Evolutionary conservation across 2,329 filamentous ascomycete species (phyloP).

Genomic region (Colletotrichum simmondsii): DNA sequence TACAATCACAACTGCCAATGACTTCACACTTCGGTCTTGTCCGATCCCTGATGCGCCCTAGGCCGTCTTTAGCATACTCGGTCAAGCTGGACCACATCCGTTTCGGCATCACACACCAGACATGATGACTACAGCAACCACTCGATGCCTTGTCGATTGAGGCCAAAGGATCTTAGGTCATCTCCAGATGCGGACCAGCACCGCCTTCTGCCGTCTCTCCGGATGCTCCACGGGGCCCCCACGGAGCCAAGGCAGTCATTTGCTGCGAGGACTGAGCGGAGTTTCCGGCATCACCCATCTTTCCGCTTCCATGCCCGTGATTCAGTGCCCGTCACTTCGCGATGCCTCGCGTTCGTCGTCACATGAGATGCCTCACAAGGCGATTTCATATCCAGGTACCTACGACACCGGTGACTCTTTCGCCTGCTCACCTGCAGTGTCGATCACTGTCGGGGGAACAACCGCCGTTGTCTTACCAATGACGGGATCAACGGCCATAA

Average conservation of each 20-base stretch:
- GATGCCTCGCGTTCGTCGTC: neutral
- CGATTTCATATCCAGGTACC: neutral
- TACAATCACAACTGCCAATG: slow-evolving; percentile 8
- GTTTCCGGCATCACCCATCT: slow-evolving; percentile 12
- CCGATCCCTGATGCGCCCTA: slow-evolving; percentile 7
- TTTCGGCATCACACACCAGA: slow-evolving; percentile 5
- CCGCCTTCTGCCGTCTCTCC: neutral
- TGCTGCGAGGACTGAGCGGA: slow-evolving; percentile 4
- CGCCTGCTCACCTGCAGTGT: slow-evolving; percentile 24
- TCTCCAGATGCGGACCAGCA: slow-evolving; percentile 9
- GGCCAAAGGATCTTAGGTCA: slow-evolving; percentile 19
- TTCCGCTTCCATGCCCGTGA: neutral
- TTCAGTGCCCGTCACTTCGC: neutral
- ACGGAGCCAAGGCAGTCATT: neutral
- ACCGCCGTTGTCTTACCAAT: slow-evolving; percentile 14
- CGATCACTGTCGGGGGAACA: slow-evolving; percentile 15
- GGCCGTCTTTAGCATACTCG: neutral
- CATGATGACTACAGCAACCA: slow-evolving; percentile 16
- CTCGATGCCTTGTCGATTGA: slow-evolving; percentile 5
- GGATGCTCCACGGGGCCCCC: slow-evolving; percentile 14
- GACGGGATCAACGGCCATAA: neutral
- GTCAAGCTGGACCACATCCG: neutral
- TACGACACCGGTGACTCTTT: slow-evolving; percentile 23
- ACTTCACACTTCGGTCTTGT: slow-evolving; percentile 22
- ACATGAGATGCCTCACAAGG: slow-evolving; percentile 15